Percentiles rank a stretch among this genome's conserved stretches.
phyloP scores from a whole-genome alignment of 305 asterid genomes.

The Solanum aculeatissimum region DNA sequence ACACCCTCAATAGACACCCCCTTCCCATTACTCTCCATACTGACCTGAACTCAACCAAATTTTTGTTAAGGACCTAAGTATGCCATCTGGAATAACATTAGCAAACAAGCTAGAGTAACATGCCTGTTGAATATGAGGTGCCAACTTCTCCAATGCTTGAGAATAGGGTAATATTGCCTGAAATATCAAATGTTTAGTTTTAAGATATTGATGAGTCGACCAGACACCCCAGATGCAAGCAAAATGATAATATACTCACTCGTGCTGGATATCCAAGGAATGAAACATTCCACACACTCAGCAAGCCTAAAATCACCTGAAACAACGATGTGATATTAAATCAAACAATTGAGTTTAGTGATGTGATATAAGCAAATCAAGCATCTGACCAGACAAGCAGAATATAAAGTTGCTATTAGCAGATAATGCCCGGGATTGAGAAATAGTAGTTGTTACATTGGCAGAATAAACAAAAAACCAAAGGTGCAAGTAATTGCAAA shows the following conservation, averaged over 20 bases:
- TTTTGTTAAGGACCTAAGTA: conserved; percentile 3
- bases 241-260: conserved; percentile 39
- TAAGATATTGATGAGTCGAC: background rate
- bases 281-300: conserved; percentile 97
- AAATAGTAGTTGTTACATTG: background rate
- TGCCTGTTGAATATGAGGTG: conserved; percentile 99
- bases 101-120: conserved; percentile 16
- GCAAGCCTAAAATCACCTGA: conserved; percentile 87
- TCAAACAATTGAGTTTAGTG: conserved; percentile 1
- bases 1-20: conserved; percentile 94
- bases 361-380: background rate
- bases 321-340: conserved; percentile 11
- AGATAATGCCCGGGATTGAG: background rate
- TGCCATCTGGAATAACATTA: background rate
- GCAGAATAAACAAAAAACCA: background rate
- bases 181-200: conserved; percentile 8
- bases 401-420: background rate
- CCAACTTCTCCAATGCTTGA: conserved; percentile 94
- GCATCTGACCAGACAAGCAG: background rate
- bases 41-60: conserved; percentile 45
- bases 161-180: conserved; percentile 97
- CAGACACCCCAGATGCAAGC: background rate
- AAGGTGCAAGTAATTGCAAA: background rate
- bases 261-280: conserved; percentile 96
- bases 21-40: conserved; percentile 99